Evolutionary conservation across 2,329 filamentous ascomycete genomes (phyloP).

Genomic region (Chrysosporium keratinophilum): DNA sequence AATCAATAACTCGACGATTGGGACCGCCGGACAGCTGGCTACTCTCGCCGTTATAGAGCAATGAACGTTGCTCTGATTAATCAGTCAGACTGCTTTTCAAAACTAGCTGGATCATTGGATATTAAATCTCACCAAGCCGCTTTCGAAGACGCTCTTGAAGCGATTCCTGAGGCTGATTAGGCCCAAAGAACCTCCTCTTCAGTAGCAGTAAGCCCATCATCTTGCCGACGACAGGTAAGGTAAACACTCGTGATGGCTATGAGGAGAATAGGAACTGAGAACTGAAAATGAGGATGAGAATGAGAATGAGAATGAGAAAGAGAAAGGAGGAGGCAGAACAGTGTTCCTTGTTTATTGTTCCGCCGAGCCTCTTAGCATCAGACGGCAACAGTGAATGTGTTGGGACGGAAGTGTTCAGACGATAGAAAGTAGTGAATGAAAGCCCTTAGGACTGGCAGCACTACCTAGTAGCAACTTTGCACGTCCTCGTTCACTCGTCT

Average conservation of each 20-base stretch:
- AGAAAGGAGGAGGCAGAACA: not conserved
- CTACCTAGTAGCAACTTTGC: not conserved
- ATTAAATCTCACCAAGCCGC: not conserved
- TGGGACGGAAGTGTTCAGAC: not conserved
- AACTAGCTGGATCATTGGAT: not conserved
- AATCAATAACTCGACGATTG: not conserved
- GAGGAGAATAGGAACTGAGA: not conserved
- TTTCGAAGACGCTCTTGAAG: slow-evolving; percentile 4
- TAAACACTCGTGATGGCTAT: not conserved
- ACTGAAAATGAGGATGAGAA: too few relatives aligned
- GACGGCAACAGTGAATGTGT: not conserved
- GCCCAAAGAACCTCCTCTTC: not conserved
- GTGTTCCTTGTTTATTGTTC: not conserved
- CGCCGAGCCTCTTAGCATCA: not conserved
- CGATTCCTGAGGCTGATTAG: not conserved
- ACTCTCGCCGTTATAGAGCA: not conserved
- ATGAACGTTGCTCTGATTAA: not conserved
- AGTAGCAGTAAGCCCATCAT: not conserved
- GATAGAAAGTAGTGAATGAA: not conserved
- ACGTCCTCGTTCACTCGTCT: not conserved
- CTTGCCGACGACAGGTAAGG: not conserved
- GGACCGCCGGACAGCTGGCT: not conserved
- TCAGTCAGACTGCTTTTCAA: not conserved
- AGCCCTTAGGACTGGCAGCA: not conserved
- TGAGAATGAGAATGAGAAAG: not conserved